These are phyloP conservation scores for Hypoxylon trugodes DNA, from an alignment of 495 filamentous ascomycete genomes.

Conservation along the genomic window DNA sequence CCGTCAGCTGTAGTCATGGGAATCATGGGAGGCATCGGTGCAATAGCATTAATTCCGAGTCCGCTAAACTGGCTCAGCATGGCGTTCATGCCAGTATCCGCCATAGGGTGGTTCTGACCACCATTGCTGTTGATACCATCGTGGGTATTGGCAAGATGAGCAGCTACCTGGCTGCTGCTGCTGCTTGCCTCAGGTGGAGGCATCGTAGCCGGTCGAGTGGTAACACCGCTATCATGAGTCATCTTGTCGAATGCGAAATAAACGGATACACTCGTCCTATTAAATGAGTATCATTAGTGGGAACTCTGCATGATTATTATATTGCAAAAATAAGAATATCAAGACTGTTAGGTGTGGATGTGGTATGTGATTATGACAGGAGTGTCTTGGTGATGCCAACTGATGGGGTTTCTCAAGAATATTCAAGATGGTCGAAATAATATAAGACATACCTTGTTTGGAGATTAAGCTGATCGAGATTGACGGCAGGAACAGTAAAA, in stretches of 20 bases:
- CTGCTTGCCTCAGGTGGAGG: too few relatives aligned
- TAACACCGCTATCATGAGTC: slow-evolving; percentile 12
- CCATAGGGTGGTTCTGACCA: slow-evolving; percentile 21
- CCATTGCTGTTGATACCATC: slow-evolving; percentile 20
- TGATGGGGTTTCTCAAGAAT: too few relatives aligned
- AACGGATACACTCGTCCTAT: slow-evolving; percentile 19
- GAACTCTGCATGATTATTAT: not conserved
- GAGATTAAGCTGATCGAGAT: slow-evolving; percentile 12
- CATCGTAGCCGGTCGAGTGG: too few relatives aligned
- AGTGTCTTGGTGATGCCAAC: not conserved
- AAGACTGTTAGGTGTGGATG: too few relatives aligned
- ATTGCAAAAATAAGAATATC: too few relatives aligned
- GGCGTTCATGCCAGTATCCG: slow-evolving; percentile 38
- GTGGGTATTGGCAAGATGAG: slow-evolving; percentile 20
- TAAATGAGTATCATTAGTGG: slow-evolving; percentile 1
- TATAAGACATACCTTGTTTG: slow-evolving; percentile 18
- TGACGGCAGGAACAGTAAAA: slow-evolving; percentile 15
- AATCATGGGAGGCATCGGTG: slow-evolving; percentile 36
- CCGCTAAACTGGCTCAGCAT: slow-evolving; percentile 44
- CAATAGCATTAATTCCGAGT: slow-evolving; percentile 38
- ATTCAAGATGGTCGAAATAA: not conserved
- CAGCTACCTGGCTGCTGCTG: too few relatives aligned
- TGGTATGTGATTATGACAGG: not conserved
- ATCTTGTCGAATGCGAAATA: slow-evolving; percentile 14
- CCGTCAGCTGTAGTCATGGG: slow-evolving; percentile 47